Base-by-base conservation (phyloP, 2,329 filamentous ascomycete species). In the Uncinocarpus reesii region DNA sequence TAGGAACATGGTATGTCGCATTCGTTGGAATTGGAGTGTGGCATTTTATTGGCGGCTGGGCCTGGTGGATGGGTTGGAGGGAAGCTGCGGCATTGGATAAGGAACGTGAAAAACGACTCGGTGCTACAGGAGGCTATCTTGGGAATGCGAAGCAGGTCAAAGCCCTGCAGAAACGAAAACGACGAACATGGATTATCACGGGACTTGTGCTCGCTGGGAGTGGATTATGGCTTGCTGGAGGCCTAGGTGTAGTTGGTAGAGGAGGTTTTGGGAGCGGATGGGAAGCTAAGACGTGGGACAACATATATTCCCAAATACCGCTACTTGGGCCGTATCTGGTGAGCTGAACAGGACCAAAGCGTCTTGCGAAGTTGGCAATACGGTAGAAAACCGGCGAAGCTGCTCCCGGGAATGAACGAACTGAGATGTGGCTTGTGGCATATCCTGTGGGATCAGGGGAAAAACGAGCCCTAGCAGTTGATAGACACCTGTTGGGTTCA, bases 21-120 rank as follows among this genome's bases (percentile, higher is more conserved):
- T 71, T 95, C 42, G 70, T 95, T 5, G 71, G 70, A 13, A 67
- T 82, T 0, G 84, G 80, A 0, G 80, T 78, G 20, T 85, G 81
- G 51, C 89, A 95, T 68, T 80, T 89, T 63, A 78, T 85, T 6
- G 93, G 87, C 79, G 89, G 89, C 2, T 79, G 80, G 67, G 85
- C 86, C n/a, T 83, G 79, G 64, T 95, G 86, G 84, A 69, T 89
- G 51, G 80, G 80, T 0, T 71, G 61, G 70, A 69, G 62, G 66
- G 57, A 62, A 65, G 69, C 58, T 16, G 54, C 20, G 18, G 26
- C 20, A 23, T 52, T 55, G 20, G 57, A 62, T 21, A 63, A 57
- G 41, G 56, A 60, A 37, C 55, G 56, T 11, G 51, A 55, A 3
- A 53, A 55, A 45, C 62, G 61, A 24, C 54, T 52, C 34, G 62